Evolutionary conservation across 768 basidiomycete species (phyloP).

Genomic region (Termitomyces sp.): DNA sequence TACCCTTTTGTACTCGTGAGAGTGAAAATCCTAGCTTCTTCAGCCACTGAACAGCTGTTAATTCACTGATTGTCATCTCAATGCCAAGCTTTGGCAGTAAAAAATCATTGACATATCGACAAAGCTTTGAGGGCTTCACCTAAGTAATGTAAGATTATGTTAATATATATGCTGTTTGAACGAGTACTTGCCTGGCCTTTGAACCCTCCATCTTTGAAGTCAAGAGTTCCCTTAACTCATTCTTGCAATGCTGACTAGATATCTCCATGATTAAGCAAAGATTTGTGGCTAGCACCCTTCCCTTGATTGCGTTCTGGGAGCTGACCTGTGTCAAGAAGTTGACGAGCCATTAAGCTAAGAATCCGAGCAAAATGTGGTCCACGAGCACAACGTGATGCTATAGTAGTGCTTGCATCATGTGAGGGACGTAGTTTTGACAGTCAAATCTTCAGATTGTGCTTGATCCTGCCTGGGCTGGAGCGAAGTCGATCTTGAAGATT

Average conservation of each 20-base stretch:
- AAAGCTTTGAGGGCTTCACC: not conserved
- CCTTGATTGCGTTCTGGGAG: not conserved
- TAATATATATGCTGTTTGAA: no score
- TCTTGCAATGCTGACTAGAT: not conserved
- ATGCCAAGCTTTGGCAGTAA: not conserved
- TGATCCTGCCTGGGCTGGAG: no score
- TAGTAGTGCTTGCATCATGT: not conserved
- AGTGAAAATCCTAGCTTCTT: not conserved
- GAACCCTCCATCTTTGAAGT: not conserved
- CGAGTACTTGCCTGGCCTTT: not conserved
- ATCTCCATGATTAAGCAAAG: not conserved
- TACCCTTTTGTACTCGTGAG: not conserved
- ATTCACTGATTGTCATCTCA: not conserved
- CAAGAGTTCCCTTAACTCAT: not conserved
- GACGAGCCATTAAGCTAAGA: not conserved
- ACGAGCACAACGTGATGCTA: not conserved
- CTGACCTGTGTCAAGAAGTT: not conserved
- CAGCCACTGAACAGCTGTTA: not conserved
- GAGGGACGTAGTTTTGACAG: not conserved
- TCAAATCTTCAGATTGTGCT: no score
- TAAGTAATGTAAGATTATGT: not conserved
- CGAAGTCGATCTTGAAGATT: no score
- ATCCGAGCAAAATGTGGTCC: not conserved
- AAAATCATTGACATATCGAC: not conserved
- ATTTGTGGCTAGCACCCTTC: not conserved